Percentiles rank a stretch among this genome's conserved stretches.
phyloP scores from a whole-genome alignment of 352 stramenopile species.

The Pythium volutum region DNA sequence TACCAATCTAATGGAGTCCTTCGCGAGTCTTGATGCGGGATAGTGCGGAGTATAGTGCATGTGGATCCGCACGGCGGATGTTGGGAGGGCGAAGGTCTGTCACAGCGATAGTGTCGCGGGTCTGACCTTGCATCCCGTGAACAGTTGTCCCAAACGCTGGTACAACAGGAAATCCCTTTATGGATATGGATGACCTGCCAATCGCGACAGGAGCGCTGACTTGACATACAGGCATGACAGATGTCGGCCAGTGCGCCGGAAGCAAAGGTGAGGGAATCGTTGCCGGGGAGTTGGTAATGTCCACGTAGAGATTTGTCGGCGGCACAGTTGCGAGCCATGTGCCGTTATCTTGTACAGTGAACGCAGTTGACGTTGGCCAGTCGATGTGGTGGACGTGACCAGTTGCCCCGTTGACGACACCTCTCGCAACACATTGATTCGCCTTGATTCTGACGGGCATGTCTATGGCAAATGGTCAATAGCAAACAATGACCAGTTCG shows the following conservation, averaged over 20 bases:
- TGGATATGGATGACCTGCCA: background rate
- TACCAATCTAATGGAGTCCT: slow-evolving; percentile 20
- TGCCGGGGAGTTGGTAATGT: background rate
- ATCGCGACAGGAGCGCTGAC: background rate
- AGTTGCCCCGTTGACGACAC: slow-evolving; percentile 18
- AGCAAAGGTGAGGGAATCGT: slow-evolving; percentile 1
- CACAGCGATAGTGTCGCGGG: slow-evolving; percentile 9
- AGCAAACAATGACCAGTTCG: background rate
- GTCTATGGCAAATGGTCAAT: background rate
- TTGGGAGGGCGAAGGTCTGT: slow-evolving; percentile 18
- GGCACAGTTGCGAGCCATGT: slow-evolving; percentile 1
- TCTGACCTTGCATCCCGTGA: slow-evolving; percentile 25
- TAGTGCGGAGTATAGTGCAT: slow-evolving; percentile 23
- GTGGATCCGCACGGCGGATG: background rate
- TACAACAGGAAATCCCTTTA: slow-evolving; percentile 26
- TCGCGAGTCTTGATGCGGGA: slow-evolving; percentile 13
- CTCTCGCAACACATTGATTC: slow-evolving; percentile 15
- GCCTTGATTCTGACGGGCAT: slow-evolving; percentile 23
- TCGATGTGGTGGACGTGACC: slow-evolving; percentile 16
- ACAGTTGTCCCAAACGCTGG: slow-evolving; percentile 27
- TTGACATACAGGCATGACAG: slow-evolving; percentile 23
- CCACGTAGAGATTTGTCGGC: slow-evolving; percentile 14
- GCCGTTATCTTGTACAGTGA: slow-evolving; percentile 5
- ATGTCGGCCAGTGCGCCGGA: slow-evolving; percentile 9
- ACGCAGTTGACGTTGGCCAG: background rate